Evolutionary conservation across 2,329 filamentous ascomycete genomes (phyloP), one percentile per base, ranked within the genome.

Genomic region (Fusarium hainanense): DNA sequence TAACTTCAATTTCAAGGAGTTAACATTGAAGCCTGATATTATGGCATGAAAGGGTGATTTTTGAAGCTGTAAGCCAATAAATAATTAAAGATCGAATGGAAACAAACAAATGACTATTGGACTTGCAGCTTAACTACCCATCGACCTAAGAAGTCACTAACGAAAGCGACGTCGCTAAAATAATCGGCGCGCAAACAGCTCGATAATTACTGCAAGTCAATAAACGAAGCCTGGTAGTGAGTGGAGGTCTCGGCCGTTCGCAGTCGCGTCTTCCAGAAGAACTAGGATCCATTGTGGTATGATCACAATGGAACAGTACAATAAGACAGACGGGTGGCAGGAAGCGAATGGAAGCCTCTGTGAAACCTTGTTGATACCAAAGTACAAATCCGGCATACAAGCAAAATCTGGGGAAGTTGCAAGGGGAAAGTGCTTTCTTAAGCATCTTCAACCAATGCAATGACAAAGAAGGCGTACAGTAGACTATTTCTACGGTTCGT

Each of bases 361-460:
- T 7, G 47, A 55, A 70, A 54, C 67, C 46, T 56, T 54, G 40
- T 48, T 54, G 23, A 14, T 20, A 58, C 25, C 41, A 68, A 63
- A 58, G n/a, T 10, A 34, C 16, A n/a, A 60, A 42, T 47, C 18
- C 34, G 34, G 34, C 18, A 37, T 37, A 37, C 34, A 37, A 37
- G 34, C 40, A 62, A 61, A 70, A 70, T 41, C 63, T 51, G 68
- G 68, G 68, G 64, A 69, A 66, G 18, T 34, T 46, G 25, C 54
- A 65, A 55, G 52, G 55, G 37, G 27, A 34, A 32, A 28, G 16
- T 34, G 37, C 21, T 37, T 37, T 37, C 34, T 37, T 41, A 41
- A 41, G 23, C 18, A 30, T 51, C 18, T 27, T n/a, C 9, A 30
- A 43, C 62, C 67, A 70, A 65, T 67, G 20, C 60, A 20, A 42